Evolutionary conservation across 139 green algal species (phyloP).

Genomic region (Chlorella vulgaris): DNA sequence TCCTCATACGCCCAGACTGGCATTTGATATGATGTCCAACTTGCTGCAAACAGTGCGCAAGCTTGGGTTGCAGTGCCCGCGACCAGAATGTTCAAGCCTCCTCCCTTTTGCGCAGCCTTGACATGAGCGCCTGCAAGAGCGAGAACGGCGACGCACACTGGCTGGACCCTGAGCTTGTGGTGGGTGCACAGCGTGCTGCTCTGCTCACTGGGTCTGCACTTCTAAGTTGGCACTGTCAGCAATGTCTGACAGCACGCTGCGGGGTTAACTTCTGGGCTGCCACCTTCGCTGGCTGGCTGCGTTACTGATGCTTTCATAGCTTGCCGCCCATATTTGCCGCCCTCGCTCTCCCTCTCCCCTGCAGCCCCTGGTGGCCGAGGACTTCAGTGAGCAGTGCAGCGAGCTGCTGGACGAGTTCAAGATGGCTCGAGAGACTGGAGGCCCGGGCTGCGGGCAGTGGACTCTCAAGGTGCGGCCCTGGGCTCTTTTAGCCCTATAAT

Average conservation of each 20-base stretch:
- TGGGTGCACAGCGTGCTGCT: background rate
- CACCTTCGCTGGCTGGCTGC: too few relatives aligned
- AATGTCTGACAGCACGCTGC: too few relatives aligned
- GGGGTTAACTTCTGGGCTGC: too few relatives aligned
- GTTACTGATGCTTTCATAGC: too few relatives aligned
- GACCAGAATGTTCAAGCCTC: background rate
- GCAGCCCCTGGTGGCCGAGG: slow-evolving; percentile 24
- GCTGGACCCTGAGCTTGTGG: slow-evolving; percentile 24
- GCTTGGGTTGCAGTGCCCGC: background rate
- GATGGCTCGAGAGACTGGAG: slow-evolving; percentile 45
- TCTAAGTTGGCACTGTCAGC: too few relatives aligned
- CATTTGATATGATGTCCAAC: too few relatives aligned
- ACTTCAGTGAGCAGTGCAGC: background rate
- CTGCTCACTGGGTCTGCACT: too few relatives aligned
- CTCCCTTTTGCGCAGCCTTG: slow-evolving; percentile 8
- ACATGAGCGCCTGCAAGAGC: slow-evolving; percentile 36
- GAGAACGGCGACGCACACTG: slow-evolving; percentile 25
- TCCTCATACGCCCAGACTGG: too few relatives aligned
- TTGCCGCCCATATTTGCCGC: too few relatives aligned
- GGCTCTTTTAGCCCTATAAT: too few relatives aligned
- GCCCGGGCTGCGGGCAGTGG: background rate
- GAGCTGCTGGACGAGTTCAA: slow-evolving; percentile 84
- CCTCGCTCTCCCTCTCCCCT: background rate
- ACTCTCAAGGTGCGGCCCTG: slow-evolving; percentile 59
- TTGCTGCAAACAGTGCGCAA: too few relatives aligned